Conservation (phyloP, 108 stramenopile species). For the Licmophora abbreviata region DNA sequence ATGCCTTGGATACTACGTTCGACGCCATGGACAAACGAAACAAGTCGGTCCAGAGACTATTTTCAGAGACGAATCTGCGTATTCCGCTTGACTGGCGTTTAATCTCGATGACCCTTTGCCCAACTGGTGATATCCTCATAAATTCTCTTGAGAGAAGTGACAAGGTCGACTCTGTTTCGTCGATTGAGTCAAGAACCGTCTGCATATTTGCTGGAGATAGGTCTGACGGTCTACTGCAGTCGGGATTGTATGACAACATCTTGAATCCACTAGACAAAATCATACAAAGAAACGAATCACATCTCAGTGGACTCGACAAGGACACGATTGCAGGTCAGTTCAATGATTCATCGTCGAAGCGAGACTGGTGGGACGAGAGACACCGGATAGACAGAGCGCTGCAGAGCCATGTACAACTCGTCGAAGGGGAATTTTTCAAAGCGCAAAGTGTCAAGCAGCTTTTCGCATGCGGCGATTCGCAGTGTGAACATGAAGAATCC, state of each 20-base stretch:
- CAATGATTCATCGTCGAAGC: constrained; percentile 31
- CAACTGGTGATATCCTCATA: constrained; percentile 59
- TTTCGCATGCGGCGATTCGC: constrained; percentile 17
- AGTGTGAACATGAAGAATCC: constrained; percentile 15
- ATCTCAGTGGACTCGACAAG: constrained; percentile 52
- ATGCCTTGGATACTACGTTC: constrained; percentile 23
- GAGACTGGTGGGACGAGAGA: constrained; percentile 71
- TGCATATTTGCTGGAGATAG: constrained; percentile 30
- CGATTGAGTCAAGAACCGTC: constrained; percentile 1
- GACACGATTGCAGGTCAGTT: constrained; percentile 22
- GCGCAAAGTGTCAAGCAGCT: constrained; percentile 1
- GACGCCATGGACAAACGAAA: constrained; percentile 4
- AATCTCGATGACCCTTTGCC: constrained; percentile 38
- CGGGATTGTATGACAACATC: constrained; percentile 23
- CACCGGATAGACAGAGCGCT: constrained; percentile 50
- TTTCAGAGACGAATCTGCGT: constrained; percentile 5
- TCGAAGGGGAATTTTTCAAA: constrained; percentile 39
- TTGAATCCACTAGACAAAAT: constrained; percentile 62
- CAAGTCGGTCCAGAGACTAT: constrained; percentile 5
- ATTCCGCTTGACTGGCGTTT: constrained; percentile 45
- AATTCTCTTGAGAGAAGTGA: constrained; percentile 11
- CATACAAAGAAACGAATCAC: constrained; percentile 51
- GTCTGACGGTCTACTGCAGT: not conserved
- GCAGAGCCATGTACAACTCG: constrained; percentile 23
- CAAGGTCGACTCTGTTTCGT: not conserved